Conservation (phyloP, 768 basidiomycete genomes). For the Tephrocybe sp. region DNA sequence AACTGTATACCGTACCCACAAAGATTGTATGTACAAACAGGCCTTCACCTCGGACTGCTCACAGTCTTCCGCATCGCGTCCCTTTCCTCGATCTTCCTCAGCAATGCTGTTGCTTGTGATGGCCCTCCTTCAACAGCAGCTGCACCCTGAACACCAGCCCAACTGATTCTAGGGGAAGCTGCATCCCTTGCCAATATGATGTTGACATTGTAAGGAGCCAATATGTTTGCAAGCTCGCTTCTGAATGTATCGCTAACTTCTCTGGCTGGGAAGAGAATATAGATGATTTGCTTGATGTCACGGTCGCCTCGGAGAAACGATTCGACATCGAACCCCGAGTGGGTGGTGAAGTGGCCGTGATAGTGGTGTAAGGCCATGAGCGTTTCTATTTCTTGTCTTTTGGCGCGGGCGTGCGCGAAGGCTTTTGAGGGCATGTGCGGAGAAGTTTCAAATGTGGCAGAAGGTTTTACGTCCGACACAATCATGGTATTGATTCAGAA, state of each 20-base stretch:
- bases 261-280: constrained; percentile 7
- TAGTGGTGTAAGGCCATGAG: constrained; percentile 9
- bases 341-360: constrained; percentile 10
- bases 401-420: constrained; percentile 8
- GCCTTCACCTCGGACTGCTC: background rate
- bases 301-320: constrained; percentile 3
- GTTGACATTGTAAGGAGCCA: constrained; percentile 7
- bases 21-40: background rate
- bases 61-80: background rate
- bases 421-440: constrained; percentile 4
- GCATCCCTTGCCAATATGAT: constrained; percentile 4
- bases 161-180: background rate
- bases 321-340: constrained; percentile 9
- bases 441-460: background rate
- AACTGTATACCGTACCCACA: background rate
- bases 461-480: background rate
- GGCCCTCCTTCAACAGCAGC: background rate
- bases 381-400: constrained; percentile 1
- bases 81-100: background rate
- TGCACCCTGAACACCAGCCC: background rate
- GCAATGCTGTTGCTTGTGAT: background rate
- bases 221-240: constrained; percentile 5
- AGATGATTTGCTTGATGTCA: constrained; percentile 4
- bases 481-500: background rate
- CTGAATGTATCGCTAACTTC: constrained; percentile 6